Evolutionary conservation across 1,284 basidiomycete genomes (phyloP).

Genomic region (Hemileia vastatrix): DNA sequence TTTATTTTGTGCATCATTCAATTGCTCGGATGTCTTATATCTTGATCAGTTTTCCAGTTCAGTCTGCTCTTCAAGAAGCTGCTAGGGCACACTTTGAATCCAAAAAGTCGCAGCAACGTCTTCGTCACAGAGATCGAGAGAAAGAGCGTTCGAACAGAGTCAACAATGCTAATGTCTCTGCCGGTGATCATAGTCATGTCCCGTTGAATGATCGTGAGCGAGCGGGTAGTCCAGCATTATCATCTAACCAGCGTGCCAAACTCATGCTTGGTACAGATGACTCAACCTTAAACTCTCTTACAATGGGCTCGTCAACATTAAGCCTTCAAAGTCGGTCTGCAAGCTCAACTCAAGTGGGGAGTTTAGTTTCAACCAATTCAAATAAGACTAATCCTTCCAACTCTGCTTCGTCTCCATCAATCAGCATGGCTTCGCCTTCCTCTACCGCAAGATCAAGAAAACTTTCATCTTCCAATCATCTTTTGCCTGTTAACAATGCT

Average conservation of each 20-base stretch:
- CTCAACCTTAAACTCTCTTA: too few relatives aligned
- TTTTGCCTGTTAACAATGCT: background rate
- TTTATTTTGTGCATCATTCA: too few relatives aligned
- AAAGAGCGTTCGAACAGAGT: too few relatives aligned
- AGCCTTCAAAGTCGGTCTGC: too few relatives aligned
- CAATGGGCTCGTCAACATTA: too few relatives aligned
- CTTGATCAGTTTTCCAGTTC: slow-evolving; percentile 10
- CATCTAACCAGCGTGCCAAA: background rate
- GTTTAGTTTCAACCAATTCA: background rate
- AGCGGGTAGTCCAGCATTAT: too few relatives aligned
- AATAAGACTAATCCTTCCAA: background rate
- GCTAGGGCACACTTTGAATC: slow-evolving; percentile 21
- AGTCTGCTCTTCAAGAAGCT: slow-evolving; percentile 21
- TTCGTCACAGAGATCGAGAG: slow-evolving; percentile 8
- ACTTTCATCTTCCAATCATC: slow-evolving; percentile 1
- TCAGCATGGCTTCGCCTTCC: slow-evolving; percentile 2
- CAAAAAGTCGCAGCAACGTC: slow-evolving; percentile 14
- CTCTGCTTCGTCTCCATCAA: background rate
- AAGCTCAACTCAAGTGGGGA: background rate
- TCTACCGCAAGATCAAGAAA: background rate
- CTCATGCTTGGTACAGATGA: too few relatives aligned
- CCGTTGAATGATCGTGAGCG: too few relatives aligned
- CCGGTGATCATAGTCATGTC: too few relatives aligned
- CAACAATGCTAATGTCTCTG: too few relatives aligned
- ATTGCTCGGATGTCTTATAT: too few relatives aligned